phyloP scores from a whole-genome alignment of 371 early-diverging fungal species.

The Saksenaea vasiformis region DNA sequence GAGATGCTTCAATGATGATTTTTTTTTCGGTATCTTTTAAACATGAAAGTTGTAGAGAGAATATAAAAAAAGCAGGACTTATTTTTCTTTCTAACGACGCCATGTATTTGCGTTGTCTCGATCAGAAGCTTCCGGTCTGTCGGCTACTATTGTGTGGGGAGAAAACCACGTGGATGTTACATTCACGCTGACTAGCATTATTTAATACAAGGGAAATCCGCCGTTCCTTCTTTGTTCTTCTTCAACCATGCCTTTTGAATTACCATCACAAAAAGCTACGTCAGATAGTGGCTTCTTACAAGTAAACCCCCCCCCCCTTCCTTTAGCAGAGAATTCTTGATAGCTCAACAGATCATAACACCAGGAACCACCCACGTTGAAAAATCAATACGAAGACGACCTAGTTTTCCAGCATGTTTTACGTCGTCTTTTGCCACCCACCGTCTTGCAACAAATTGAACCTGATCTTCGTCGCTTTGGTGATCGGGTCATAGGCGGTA shows the following conservation, averaged over 20 bases:
- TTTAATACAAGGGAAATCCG: neutral
- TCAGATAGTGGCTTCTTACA: slow-evolving; percentile 41
- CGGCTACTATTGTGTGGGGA: too few relatives aligned
- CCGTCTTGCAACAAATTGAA: slow-evolving; percentile 41
- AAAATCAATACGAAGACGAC: slow-evolving; percentile 60
- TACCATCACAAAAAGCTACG: slow-evolving; percentile 26
- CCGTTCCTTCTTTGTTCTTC: neutral
- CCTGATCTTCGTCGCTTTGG: slow-evolving; percentile 53
- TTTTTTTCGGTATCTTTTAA: neutral
- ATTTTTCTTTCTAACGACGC: too few relatives aligned
- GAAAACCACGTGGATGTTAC: neutral
- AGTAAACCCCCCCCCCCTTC: slow-evolving; percentile 10
- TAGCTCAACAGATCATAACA: too few relatives aligned
- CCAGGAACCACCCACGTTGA: slow-evolving; percentile 51
- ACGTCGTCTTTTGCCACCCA: slow-evolving; percentile 44
- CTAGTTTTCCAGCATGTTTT: slow-evolving; percentile 52
- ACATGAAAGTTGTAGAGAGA: neutral
- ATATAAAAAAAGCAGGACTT: neutral
- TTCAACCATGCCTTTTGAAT: neutral
- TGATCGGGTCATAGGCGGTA: slow-evolving; percentile 42
- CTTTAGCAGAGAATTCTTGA: too few relatives aligned
- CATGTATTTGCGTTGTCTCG: too few relatives aligned
- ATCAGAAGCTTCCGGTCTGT: too few relatives aligned
- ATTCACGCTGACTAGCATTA: neutral
- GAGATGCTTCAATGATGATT: too few relatives aligned